Evolutionary conservation across 2,329 filamentous ascomycete species (phyloP).

Genomic region (Dendrostoma leiphaemia): DNA sequence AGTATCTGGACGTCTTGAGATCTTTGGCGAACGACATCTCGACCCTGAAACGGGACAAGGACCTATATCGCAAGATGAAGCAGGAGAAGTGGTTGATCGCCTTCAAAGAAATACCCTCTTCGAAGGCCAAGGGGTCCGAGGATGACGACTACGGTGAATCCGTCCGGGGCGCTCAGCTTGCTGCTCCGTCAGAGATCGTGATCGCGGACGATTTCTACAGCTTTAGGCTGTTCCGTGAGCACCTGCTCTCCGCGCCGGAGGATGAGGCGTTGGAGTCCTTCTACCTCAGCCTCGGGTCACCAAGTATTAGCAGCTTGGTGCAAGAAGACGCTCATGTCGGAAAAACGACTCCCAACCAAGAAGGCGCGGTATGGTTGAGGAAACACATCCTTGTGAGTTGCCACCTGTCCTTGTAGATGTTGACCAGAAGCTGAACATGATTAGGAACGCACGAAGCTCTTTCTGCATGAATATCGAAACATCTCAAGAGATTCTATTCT

Average conservation of each 20-base stretch:
- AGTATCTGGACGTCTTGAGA: slow-evolving; percentile 80
- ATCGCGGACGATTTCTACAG: slow-evolving; percentile 86
- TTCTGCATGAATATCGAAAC: slow-evolving; percentile 73
- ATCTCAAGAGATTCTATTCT: slow-evolving; percentile 76
- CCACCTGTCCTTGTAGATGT: too few species aligned
- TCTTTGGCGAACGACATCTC: slow-evolving; percentile 73
- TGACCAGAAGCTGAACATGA: background rate
- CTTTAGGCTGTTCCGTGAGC: slow-evolving; percentile 83
- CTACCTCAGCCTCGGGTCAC: slow-evolving; percentile 77
- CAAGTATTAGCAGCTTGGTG: slow-evolving; percentile 72
- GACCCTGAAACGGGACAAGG: slow-evolving; percentile 73
- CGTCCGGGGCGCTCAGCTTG: slow-evolving; percentile 77
- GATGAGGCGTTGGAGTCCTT: slow-evolving; percentile 85
- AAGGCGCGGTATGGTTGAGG: slow-evolving; percentile 65
- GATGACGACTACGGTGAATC: slow-evolving; percentile 61
- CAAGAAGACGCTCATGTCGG: slow-evolving; percentile 77
- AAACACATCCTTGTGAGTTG: slow-evolving; percentile 64
- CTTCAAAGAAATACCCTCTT: slow-evolving; percentile 66
- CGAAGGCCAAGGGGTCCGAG: slow-evolving; percentile 46
- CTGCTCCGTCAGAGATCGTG: slow-evolving; percentile 68
- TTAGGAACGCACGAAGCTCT: slow-evolving; percentile 78
- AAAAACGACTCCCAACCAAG: slow-evolving; percentile 62
- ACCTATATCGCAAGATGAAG: slow-evolving; percentile 74
- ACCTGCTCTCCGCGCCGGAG: slow-evolving; percentile 81
- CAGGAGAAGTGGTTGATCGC: slow-evolving; percentile 76